Evolutionary conservation across 2,329 filamentous ascomycete species (phyloP).

Genomic region (Aspergillus costaricaensis): DNA sequence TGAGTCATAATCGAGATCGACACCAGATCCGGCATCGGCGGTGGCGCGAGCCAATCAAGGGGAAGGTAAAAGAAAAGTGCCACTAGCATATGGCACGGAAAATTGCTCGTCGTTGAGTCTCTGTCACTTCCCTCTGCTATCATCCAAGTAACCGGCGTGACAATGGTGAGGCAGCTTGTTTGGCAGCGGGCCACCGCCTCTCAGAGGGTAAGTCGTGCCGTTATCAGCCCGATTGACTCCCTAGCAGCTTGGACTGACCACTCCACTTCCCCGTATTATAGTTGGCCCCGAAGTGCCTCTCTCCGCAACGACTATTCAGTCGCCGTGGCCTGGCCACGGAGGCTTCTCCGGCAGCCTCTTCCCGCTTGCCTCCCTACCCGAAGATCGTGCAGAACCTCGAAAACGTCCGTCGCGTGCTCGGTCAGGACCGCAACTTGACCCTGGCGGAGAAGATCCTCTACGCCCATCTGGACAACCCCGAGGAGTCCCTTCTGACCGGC

Average conservation of each 20-base stretch:
- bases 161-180: conserved; percentile 44
- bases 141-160: conserved; percentile 16
- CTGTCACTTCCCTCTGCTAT: conserved; percentile 15
- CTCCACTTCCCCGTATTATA: conserved; percentile 17
- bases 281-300: conserved; percentile 37
- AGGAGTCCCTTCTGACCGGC: conserved; percentile 80
- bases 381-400: conserved; percentile 76
- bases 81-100: conserved; percentile 10
- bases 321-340: conserved; percentile 42
- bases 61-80: conserved; percentile 13
- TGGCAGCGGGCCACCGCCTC: conserved; percentile 42
- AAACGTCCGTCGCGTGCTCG: conserved; percentile 73
- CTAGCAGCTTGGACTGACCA: conserved; percentile 5
- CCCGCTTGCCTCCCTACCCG: conserved; percentile 74
- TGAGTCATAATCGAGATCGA: not conserved
- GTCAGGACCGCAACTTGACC: conserved; percentile 66
- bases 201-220: conserved; percentile 36
- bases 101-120: conserved; percentile 12
- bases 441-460: conserved; percentile 98
- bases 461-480: conserved; percentile 85
- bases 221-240: not conserved
- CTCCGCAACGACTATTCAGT: conserved; percentile 31
- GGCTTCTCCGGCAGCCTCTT: conserved; percentile 37
- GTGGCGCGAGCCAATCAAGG: conserved; percentile 14
- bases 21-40: conserved; percentile 7